These are phyloP conservation scores for Verticillium klebahnii DNA, from an alignment of 2,329 filamentous ascomycete species.

Conservation along the genomic window DNA sequence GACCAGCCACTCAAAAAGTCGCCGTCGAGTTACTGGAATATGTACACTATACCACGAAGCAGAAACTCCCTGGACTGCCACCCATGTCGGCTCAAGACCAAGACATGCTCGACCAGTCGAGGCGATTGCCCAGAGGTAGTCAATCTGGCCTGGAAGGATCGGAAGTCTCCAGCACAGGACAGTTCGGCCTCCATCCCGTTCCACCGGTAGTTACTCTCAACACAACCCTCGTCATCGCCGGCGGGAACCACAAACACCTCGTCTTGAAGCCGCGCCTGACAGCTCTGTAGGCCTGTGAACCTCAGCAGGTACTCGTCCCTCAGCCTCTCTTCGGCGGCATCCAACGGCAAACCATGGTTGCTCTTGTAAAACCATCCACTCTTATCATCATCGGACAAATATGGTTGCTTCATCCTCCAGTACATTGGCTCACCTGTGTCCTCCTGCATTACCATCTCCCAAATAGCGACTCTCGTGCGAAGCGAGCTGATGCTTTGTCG, in stretches of 20 bases:
- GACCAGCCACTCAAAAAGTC: neutral
- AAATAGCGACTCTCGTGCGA: neutral
- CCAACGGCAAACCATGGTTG: too few relatives aligned
- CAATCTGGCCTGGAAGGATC: neutral
- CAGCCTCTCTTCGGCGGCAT: too few relatives aligned
- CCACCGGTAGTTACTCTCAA: neutral
- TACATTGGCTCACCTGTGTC: neutral
- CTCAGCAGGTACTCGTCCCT: too few relatives aligned
- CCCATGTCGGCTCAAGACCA: neutral
- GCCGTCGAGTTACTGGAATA: neutral
- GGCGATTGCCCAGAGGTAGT: neutral
- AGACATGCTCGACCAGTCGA: neutral
- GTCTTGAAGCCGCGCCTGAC: neutral
- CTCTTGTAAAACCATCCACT: neutral
- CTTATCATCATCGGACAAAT: neutral
- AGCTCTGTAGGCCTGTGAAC: neutral
- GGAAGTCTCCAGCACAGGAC: neutral
- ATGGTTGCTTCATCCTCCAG: neutral
- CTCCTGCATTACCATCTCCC: neutral
- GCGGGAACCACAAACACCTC: neutral
- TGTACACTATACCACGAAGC: neutral
- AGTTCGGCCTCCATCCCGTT: neutral
- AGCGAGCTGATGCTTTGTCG: neutral
- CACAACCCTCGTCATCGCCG: neutral
- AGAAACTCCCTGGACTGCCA: neutral